Evolutionary conservation across 129 eudicot species (phyloP).

Genomic region (Daucus carota): DNA sequence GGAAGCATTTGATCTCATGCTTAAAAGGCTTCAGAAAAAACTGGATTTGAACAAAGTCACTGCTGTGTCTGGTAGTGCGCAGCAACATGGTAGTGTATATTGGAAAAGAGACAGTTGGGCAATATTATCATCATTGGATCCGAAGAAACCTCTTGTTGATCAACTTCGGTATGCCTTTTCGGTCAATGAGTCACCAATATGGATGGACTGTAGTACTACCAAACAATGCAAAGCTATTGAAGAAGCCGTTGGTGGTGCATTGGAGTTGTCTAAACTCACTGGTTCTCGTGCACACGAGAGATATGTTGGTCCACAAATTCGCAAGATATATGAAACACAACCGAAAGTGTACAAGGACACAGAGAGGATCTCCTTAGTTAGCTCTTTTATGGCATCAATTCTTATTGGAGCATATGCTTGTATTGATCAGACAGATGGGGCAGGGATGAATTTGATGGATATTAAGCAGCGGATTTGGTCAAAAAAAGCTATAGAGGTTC

Average conservation of each 20-base stretch:
- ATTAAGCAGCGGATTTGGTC: slow-evolving; percentile 75
- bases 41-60: slow-evolving; percentile 56
- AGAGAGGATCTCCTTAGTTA: slow-evolving; percentile 71
- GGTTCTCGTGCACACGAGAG: slow-evolving; percentile 88
- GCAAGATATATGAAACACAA: slow-evolving; percentile 56
- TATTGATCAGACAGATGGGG: slow-evolving; percentile 95
- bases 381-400: slow-evolving; percentile 79
- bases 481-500: slow-evolving; percentile 57
- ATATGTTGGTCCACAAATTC: slow-evolving; percentile 78
- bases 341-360: slow-evolving; percentile 57
- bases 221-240: slow-evolving; percentile 76
- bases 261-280: slow-evolving; percentile 67
- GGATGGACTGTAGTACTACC: slow-evolving; percentile 94
- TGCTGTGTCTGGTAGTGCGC: slow-evolving; percentile 90
- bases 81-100: slow-evolving; percentile 96
- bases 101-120: slow-evolving; percentile 67
- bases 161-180: slow-evolving; percentile 75
- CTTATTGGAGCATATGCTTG: slow-evolving; percentile 70
- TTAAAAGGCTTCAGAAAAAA: slow-evolving; percentile 41
- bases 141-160: slow-evolving; percentile 45
- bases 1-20: slow-evolving; percentile 77
- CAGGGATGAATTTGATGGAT: slow-evolving; percentile 95
- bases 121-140: slow-evolving; percentile 58
- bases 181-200: slow-evolving; percentile 68
- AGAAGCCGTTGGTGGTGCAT: slow-evolving; percentile 77